phyloP scores from a whole-genome alignment of 1,284 basidiomycete species.

The Papiliotrema nemorosa region DNA sequence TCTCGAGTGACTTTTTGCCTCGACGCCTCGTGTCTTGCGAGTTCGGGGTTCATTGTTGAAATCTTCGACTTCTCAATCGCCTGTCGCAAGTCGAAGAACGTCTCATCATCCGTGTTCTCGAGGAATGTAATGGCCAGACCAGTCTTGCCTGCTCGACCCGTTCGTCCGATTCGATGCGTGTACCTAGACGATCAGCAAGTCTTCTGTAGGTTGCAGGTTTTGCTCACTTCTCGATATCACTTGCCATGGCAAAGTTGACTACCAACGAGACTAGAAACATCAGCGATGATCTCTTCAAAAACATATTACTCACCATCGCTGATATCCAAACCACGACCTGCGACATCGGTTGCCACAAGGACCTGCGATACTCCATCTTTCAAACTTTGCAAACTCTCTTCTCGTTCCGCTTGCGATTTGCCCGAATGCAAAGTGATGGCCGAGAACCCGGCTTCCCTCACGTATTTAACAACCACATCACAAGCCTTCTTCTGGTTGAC shows the following conservation, averaged over 20 bases:
- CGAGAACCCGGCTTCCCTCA: constrained; percentile 76
- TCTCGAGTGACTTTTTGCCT: constrained; percentile 81
- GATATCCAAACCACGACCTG: constrained; percentile 97
- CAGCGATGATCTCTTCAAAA: not conserved
- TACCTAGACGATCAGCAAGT: no score
- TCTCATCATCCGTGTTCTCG: constrained; percentile 91
- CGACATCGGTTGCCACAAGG: constrained; percentile 94
- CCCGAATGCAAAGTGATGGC: constrained; percentile 91
- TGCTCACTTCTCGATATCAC: constrained; percentile 80
- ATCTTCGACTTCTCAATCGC: constrained; percentile 90
- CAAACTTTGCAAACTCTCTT: constrained; percentile 80
- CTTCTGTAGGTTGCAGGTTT: no score
- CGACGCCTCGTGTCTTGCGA: constrained; percentile 84
- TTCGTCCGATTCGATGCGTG: constrained; percentile 92
- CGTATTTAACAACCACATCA: constrained; percentile 89
- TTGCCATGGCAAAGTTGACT: constrained; percentile 96
- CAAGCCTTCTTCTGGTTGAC: constrained; percentile 99
- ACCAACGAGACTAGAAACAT: constrained; percentile 68
- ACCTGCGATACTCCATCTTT: constrained; percentile 78
- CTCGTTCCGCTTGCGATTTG: constrained; percentile 95
- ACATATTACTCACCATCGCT: constrained; percentile 57
- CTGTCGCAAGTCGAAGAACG: constrained; percentile 68
- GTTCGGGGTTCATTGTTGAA: constrained; percentile 79
- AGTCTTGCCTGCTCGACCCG: constrained; percentile 92
- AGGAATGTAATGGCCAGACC: constrained; percentile 93